Evolutionary conservation across 176 grass and related monocot species (phyloP), one percentile per base, ranked within the genome.

Genomic region (Coix lacrymajobi): DNA sequence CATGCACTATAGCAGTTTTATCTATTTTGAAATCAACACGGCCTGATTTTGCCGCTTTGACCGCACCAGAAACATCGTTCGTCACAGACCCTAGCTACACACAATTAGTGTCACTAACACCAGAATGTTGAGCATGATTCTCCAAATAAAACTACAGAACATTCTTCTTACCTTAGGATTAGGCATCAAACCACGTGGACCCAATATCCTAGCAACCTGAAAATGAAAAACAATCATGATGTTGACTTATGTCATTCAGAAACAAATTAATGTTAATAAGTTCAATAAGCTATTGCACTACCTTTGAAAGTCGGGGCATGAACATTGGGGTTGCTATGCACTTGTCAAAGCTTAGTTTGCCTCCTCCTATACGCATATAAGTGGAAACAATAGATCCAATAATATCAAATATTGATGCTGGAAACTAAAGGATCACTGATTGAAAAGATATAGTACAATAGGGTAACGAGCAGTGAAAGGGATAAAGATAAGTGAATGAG

Each of bases 1-100:
- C 96, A 96, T 99, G 96, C 72, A 99, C 91, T 78, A 99, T 99
- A 77, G 96, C 93, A 72, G 96, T 96, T 91, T 99, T 96, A 75
- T 99, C 93, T 37, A 99, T 90, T 86, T 96, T 99, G 85, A 99
- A 99, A 88, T 99, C 96, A 71, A 99, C 85, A 39, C 91, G 90
- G 5, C 96, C 96, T 83, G 87, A 90, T 79, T 99, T 99, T 66
- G 89, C 91, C 0, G 86, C 93, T 88, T 99, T 96, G 66, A 99
- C 96, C 30, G 91, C 96, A 62, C 69, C 80, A 80, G 89, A 90
- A 79, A 99, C 96, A 89, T 99, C 87, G 83, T 88, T 99, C 32
- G 96, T 96, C 64, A 99, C 93, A 49, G 96, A 99, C 51, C 96
- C 96, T 87, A 99, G 73, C 93, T 96, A 80, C 60, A 92, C 39